Evolutionary conservation across 148 eudicot genomes (phyloP), one percentile per base, ranked within the genome.

Genomic region (Chenopodium quinoa): DNA sequence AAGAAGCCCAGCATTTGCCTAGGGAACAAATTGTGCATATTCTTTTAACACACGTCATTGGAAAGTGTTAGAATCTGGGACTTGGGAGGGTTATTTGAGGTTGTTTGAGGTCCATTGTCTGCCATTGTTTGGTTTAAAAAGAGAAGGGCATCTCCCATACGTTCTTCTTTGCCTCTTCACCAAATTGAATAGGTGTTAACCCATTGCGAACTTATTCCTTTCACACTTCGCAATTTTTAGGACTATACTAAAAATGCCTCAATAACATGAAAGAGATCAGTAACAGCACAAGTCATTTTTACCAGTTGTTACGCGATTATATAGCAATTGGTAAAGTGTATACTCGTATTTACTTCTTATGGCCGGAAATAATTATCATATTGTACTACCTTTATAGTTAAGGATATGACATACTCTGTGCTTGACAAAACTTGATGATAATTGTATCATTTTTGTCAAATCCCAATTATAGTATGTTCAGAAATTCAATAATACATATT

Each of bases 121-220:
- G 31, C 8, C 32, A 23, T 80, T 64, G 71, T 75, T 62, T 31
- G 62, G 66, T 20, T 25, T 71, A 66, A 11, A 65, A 76, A 19
- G 16, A 9, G 20, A 31, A 29, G 71, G 77, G 64, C 22, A 71
- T 83, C 76, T 7, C 85, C 77, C 63, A 73, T 73, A 73, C 77
- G 63, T 65, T 50, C 75, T 78, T 16, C 81, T 52, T 78, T 78
- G 78, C 70, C 85, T 79, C 69, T 75, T 79, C 62, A 74, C 50
- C 75, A 37, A 25, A 19, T 68, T 74, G 70, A 73, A 83, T 40
- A 47, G 80, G 44, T 78, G 31, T 20, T 10, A 27, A 32, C 44
- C 44, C 76, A 29, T 56, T 75, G 3, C 1, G 75, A 40, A 83
- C 67, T 65, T 54, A 65, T 73, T 83, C 75, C 31, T 62, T 66